Base-by-base conservation (phyloP, 257 asterid species). In the Nicotiana sylvestris region DNA sequence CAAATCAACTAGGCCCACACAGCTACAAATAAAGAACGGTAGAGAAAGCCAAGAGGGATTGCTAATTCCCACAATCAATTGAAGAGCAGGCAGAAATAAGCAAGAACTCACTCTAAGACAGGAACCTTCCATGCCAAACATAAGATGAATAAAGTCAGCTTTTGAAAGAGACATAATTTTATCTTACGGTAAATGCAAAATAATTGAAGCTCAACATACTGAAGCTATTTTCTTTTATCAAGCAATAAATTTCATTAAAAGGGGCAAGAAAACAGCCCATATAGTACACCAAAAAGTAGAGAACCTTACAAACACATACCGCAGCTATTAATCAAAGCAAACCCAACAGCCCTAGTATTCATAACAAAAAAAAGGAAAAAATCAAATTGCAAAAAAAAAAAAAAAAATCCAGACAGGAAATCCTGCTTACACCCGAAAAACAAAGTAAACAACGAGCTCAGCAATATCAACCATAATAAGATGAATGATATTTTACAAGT, bases 31-130 rank as follows among this genome's bases (percentile, higher is more conserved):
- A 78, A 96, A 96, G 86, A 94, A 93, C 13, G 99, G 99, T 87
- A 96, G 88, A 61, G 97, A 96, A 85, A 96, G 95, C 99, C 99
- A 96, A 85, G 98, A 96, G 67, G 99, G 99, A 83, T 93, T 89
- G 92, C 98, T 93, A 86, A 96, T 96, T 86, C 99, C 99, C 56
- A 88, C 91, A 81, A 89, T 93, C 92, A 96, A 87, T 93, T 96
- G 99, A 92, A 96, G 91, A 76, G 90, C 98, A 81, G 99, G 99
- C 89, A 96, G 94, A 86, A 96, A 85, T 81, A 96, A 91, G 93
- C 98, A 96, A 83, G 93, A 93, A 81, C 90, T 92, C 86, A 96
- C 88, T 93, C 99, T 94, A 87, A 96, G 93, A 84, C 91, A 98
- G 87, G 95, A 90, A 90, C 99, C 99, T 96, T 88, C 82, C 83